These are phyloP conservation scores for Monosporozyma siamensis DNA, from an alignment of 805 yeast genomes.

Conservation along the genomic window DNA sequence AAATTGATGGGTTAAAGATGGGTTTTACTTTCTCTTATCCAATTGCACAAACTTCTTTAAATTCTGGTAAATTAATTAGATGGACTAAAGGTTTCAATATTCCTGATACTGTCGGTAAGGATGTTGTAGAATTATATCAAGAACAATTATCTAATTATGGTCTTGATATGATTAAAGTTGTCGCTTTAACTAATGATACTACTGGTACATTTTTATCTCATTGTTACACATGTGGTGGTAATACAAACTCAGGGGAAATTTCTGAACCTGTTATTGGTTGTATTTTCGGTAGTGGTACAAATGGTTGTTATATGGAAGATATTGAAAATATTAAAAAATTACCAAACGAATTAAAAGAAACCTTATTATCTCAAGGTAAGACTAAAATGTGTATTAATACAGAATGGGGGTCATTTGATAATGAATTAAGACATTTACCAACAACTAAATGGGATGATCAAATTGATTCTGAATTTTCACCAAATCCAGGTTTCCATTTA, in stretches of 20 bases:
- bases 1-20: constrained; percentile 40
- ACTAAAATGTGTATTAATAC: constrained; percentile 83
- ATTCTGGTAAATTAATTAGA: constrained; percentile 72
- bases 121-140: constrained; percentile 70
- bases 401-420: constrained; percentile 98
- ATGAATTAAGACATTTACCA: constrained; percentile 66
- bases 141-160: constrained; percentile 49
- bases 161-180: constrained; percentile 54
- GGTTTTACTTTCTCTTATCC: constrained; percentile 97
- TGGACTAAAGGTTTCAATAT: constrained; percentile 97
- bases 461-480: constrained; percentile 57
- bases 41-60: constrained; percentile 71
- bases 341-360: constrained; percentile 36
- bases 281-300: constrained; percentile 96
- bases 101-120: constrained; percentile 75
- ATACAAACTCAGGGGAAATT: constrained; percentile 41
- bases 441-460: constrained; percentile 63
- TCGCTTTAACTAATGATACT: constrained; percentile 91
- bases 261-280: constrained; percentile 79
- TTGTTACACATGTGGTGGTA: constrained; percentile 54
- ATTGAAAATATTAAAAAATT: constrained; percentile 67
- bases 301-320: constrained; percentile 86
- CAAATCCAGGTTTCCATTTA: constrained; percentile 81
- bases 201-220: constrained; percentile 89
- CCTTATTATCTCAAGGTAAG: constrained; percentile 36